Percentiles rank a stretch among this genome's conserved stretches.
Evolutionary conservation across 805 yeast genomes (phyloP).

Genomic region (Zygosaccharomyces pseudorouxii): DNA sequence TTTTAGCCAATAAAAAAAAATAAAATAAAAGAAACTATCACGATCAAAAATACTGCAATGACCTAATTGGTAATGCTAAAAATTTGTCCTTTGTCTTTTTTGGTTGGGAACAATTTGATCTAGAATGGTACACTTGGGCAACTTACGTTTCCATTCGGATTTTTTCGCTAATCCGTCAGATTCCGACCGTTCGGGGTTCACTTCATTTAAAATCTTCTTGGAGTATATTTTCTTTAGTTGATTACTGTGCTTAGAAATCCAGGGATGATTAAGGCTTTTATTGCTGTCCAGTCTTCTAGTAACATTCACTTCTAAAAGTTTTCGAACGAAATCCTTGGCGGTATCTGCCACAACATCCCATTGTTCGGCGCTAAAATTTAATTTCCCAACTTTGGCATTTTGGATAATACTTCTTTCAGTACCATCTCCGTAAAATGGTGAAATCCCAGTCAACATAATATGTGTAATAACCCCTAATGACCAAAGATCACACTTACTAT

Average conservation of each 20-base stretch:
- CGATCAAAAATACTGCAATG: background rate
- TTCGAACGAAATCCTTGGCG: conserved; percentile 45
- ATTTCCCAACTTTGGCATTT: conserved; percentile 40
- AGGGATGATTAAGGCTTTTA: conserved; percentile 41
- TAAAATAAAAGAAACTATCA: background rate
- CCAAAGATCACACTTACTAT: conserved; percentile 62
- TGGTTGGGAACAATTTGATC: conserved; percentile 14
- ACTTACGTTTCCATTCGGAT: conserved; percentile 25
- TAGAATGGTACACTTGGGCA: conserved; percentile 23
- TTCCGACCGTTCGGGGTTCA: background rate
- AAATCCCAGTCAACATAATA: conserved; percentile 56
- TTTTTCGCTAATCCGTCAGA: background rate
- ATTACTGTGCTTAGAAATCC: conserved; percentile 43
- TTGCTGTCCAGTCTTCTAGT: conserved; percentile 36
- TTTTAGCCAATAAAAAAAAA: background rate
- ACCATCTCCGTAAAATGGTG: conserved; percentile 55
- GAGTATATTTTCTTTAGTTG: conserved; percentile 38
- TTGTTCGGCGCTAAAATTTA: conserved; percentile 37
- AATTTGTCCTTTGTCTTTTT: conserved; percentile 10
- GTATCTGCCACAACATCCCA: conserved; percentile 41
- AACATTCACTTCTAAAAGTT: conserved; percentile 39
- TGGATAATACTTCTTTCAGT: conserved; percentile 39
- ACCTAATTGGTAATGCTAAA: background rate
- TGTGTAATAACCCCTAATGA: conserved; percentile 59
- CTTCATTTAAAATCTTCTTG: conserved; percentile 26